Conservation (phyloP, 2,329 filamentous ascomycete genomes). For the Ceratocystis smalleyi region DNA sequence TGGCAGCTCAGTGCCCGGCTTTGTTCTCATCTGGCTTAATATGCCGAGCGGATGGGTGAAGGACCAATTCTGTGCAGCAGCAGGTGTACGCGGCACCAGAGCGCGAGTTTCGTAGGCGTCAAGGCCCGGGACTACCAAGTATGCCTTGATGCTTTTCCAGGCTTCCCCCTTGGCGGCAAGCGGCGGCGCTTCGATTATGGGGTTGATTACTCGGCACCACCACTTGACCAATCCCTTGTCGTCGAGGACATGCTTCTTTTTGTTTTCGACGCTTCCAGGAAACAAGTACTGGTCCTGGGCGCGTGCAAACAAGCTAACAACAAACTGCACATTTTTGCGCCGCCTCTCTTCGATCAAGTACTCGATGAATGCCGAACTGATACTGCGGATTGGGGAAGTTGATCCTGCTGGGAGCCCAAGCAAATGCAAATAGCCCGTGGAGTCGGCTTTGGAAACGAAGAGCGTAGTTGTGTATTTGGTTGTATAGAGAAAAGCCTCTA, state of each 20-base stretch:
- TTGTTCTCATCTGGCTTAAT: slow-evolving; percentile 46
- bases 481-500: slow-evolving; percentile 79
- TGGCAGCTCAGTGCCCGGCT: slow-evolving; percentile 44
- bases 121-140: slow-evolving; percentile 74
- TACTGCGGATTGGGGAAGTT: slow-evolving; percentile 56
- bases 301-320: slow-evolving; percentile 82
- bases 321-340: slow-evolving; percentile 48
- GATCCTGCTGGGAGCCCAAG: slow-evolving; percentile 46
- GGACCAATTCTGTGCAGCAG: slow-evolving; percentile 42
- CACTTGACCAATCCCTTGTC: slow-evolving; percentile 81
- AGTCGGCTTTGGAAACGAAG: slow-evolving; percentile 94
- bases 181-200: slow-evolving; percentile 43
- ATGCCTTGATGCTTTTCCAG: slow-evolving; percentile 48
- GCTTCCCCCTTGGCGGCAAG: slow-evolving; percentile 18
- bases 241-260: slow-evolving; percentile 76
- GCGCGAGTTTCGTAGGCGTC: slow-evolving; percentile 66
- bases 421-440: slow-evolving; percentile 68
- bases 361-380: slow-evolving; percentile 59
- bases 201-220: slow-evolving; percentile 85
- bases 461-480: slow-evolving; percentile 68
- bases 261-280: slow-evolving; percentile 74
- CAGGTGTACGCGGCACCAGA: slow-evolving; percentile 48
- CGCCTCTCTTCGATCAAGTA: slow-evolving; percentile 55
- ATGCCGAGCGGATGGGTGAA: slow-evolving; percentile 55
- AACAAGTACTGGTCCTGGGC: slow-evolving; percentile 91